Base-by-base conservation (phyloP, 306 rosid genomes). In the Pueraria montana region DNA sequence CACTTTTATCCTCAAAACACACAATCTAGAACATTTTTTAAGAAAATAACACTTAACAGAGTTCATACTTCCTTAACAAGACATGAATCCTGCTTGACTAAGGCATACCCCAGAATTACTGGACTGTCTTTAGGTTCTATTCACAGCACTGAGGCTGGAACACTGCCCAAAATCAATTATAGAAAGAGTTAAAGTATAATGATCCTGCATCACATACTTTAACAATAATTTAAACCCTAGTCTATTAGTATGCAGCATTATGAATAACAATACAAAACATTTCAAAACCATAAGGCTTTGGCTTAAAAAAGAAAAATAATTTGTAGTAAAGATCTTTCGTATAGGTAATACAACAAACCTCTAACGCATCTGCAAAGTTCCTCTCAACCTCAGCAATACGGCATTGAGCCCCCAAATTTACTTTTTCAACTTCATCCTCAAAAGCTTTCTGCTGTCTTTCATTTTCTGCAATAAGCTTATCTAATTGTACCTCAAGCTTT, bases 361-460 rank as follows among this genome's bases (percentile, higher is more conserved):
- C 99, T 72, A 96, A 84, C 30, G 97, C 99, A 84, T 94, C 96
- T 21, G 97, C 91, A 65, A 96, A 96, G 83, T 88, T 94, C 87
- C 84, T 90, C 86, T 96, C 99, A 82, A 91, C 99, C 86, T 92
- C 97, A 67, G 88, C 83, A 26, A 92, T 70, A 74, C 89, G 96
- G 71, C 86, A 89, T 83, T 94, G 92, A 43, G 98, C 92, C 76
- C 91, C 97, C 61, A 91, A 76, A 67, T 87, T 88, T 79, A 92
- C 87, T 84, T 88, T 96, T 80, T 92, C 98, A 83, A 92, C 72
- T 83, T 94, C 97, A 67, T 86, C 97, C 84, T 96, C 98, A 61
- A 90, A 96, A 83, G 86, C 63, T 89, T 94, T 96, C 72, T 90
- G 94, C 87, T 91, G 97, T 86, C 99, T 90, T 89, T 96, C 99